A percentile compares a stretch with the other conserved stretches of the same genome.
phyloP scores from a whole-genome alignment of 371 early-diverging fungal species.

The Mortierella sp. region DNA sequence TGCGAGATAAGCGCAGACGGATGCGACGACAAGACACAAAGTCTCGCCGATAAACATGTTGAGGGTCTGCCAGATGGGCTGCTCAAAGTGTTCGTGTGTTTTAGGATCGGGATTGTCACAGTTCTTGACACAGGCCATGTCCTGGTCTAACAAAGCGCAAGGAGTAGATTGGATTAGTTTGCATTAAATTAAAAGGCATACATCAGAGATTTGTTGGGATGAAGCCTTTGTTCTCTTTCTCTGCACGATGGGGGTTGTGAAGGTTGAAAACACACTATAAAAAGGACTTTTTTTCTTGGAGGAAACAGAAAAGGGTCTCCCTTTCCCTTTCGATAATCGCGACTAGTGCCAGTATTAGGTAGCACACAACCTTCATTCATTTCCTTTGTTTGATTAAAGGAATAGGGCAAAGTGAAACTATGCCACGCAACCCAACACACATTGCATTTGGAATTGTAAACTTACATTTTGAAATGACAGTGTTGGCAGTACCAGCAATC shows the following conservation, averaged over 20 bases:
- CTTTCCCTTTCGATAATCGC: not conserved
- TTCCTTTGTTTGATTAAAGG: no score
- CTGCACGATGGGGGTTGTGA: not conserved
- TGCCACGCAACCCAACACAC: not conserved
- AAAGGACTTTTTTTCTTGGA: not conserved
- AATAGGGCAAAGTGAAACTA: not conserved
- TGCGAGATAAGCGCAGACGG: constrained; percentile 34
- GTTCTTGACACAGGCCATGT: constrained; percentile 90
- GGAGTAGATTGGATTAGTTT: not conserved
- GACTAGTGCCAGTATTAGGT: not conserved
- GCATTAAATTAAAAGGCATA: not conserved
- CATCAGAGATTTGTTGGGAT: not conserved
- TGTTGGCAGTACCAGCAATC: constrained; percentile 86
- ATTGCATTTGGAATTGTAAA: not conserved
- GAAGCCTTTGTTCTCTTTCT: no score
- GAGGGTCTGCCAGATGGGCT: constrained; percentile 97
- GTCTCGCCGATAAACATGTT: constrained; percentile 97
- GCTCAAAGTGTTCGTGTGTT: constrained; percentile 87
- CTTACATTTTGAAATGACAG: constrained; percentile 81
- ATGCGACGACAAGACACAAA: constrained; percentile 69
- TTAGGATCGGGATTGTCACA: constrained; percentile 84
- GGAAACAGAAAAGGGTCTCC: not conserved
- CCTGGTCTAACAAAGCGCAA: constrained; percentile 62
- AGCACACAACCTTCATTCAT: not conserved
- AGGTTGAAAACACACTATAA: not conserved